phyloP scores from a whole-genome alignment of 331 rosid species.

The Quercus lobata region DNA sequence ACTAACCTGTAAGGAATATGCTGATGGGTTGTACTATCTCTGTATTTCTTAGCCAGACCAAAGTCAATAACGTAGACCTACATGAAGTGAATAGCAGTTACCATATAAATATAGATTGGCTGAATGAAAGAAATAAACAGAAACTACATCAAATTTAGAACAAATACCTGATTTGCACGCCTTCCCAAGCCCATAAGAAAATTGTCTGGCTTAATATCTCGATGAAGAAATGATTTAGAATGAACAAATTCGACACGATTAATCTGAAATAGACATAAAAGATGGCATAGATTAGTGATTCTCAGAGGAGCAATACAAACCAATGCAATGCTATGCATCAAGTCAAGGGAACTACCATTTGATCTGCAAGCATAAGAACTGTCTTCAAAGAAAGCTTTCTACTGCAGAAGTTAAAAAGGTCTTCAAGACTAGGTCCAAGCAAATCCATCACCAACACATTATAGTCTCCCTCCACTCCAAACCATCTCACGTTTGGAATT shows the following conservation, averaged over 20 bases:
- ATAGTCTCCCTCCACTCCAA: slow-evolving; percentile 98
- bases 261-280: slow-evolving; percentile 43
- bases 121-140: neutral
- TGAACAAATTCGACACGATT: slow-evolving; percentile 94
- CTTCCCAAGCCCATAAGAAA: slow-evolving; percentile 99
- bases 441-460: slow-evolving; percentile 96
- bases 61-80: slow-evolving; percentile 95
- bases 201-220: slow-evolving; percentile 97
- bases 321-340: neutral
- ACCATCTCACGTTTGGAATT: slow-evolving; percentile 94
- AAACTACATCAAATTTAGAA: slow-evolving; percentile 17
- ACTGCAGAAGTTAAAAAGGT: slow-evolving; percentile 94
- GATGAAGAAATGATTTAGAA: slow-evolving; percentile 90
- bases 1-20: slow-evolving; percentile 96
- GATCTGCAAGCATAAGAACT: slow-evolving; percentile 99
- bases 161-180: slow-evolving; percentile 91
- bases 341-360: slow-evolving; percentile 58
- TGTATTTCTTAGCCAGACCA: slow-evolving; percentile 97
- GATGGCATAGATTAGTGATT: neutral
- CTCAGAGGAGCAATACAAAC: neutral
- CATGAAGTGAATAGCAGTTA: slow-evolving; percentile 22
- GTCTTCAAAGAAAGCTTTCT: slow-evolving; percentile 93
- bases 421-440: slow-evolving; percentile 99
- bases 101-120: slow-evolving; percentile 1
- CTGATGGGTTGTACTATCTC: slow-evolving; percentile 92